phyloP scores from a whole-genome alignment of 768 basidiomycete genomes.

The Auricularia auricula-judae region DNA sequence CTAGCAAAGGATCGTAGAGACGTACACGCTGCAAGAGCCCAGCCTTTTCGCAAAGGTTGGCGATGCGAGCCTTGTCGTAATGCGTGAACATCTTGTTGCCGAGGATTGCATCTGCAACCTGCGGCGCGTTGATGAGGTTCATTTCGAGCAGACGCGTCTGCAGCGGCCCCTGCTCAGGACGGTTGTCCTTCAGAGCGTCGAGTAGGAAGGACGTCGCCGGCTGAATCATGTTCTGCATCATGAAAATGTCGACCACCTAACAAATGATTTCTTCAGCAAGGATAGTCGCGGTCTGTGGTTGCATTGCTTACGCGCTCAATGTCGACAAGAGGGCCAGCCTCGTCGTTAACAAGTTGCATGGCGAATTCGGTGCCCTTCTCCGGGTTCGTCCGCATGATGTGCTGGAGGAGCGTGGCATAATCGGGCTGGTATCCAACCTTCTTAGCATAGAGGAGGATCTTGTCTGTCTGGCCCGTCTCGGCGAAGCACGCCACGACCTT shows the following conservation, averaged over 20 bases:
- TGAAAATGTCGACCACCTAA: slow-evolving; percentile 86
- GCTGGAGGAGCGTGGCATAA: slow-evolving; percentile 84
- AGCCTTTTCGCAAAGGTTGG: slow-evolving; percentile 97
- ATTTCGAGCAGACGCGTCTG: slow-evolving; percentile 96
- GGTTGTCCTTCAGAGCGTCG: slow-evolving; percentile 97
- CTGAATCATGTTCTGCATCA: slow-evolving; percentile 99
- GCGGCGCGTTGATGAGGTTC: slow-evolving; percentile 95
- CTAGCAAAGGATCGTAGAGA: slow-evolving; percentile 4
- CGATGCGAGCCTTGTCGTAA: slow-evolving; percentile 92
- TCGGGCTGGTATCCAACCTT: slow-evolving; percentile 92
- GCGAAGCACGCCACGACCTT: slow-evolving; percentile 99
- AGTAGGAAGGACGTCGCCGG: slow-evolving; percentile 96
- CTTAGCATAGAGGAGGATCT: slow-evolving; percentile 95
- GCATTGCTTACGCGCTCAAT: slow-evolving; percentile 52
- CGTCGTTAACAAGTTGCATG: slow-evolving; percentile 87
- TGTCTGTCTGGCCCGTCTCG: slow-evolving; percentile 96
- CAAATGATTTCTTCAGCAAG: slow-evolving; percentile 26
- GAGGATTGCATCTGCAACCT: slow-evolving; percentile 97
- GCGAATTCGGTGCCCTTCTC: slow-evolving; percentile 99
- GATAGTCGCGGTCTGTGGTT: slow-evolving; percentile 21
- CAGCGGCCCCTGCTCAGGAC: slow-evolving; percentile 88
- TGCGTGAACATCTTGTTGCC: slow-evolving; percentile 98
- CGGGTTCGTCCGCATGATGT: slow-evolving; percentile 90
- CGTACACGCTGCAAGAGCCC: slow-evolving; percentile 85
- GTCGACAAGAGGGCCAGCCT: slow-evolving; percentile 84